Percentiles rank a stretch among this genome's conserved stretches.
Conservation (phyloP, 2,329 filamentous ascomycete species). For the Talaromyces pinophilus region DNA sequence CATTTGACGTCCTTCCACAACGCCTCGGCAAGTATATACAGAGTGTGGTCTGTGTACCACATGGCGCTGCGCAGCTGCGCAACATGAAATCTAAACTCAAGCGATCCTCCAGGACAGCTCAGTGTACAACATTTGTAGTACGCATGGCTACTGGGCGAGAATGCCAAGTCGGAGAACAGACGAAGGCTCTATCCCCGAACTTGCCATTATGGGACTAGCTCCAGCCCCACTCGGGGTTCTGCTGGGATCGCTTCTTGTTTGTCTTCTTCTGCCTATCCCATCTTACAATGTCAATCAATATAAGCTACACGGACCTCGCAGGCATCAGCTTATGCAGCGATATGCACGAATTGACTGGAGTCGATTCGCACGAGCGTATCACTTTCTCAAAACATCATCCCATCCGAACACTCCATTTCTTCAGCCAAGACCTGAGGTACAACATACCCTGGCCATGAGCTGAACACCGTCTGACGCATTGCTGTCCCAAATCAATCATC, state of each 20-base stretch:
- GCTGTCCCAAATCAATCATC: neutral
- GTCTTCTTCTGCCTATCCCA: neutral
- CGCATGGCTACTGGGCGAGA: too few relatives aligned
- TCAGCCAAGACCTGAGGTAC: neutral
- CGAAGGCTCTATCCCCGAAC: neutral
- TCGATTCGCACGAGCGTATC: neutral
- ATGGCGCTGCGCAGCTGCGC: neutral
- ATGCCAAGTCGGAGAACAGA: conserved; percentile 2
- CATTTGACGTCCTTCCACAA: neutral
- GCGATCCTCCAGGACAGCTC: neutral
- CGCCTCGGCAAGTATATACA: neutral
- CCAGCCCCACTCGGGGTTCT: neutral
- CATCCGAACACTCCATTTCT: neutral
- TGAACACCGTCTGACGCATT: neutral
- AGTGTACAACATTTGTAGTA: too few relatives aligned
- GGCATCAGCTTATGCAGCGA: neutral
- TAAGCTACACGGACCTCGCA: neutral
- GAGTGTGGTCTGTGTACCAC: neutral
- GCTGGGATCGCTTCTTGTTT: neutral
- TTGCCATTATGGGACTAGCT: neutral
- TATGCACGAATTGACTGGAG: neutral
- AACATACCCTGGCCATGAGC: neutral
- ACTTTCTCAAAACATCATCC: neutral
- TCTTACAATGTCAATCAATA: neutral
- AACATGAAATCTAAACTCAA: neutral